Evolutionary conservation across 495 filamentous ascomycete species (phyloP), one percentile per base, ranked within the genome.

Genomic region (Haplographium delicatum): DNA sequence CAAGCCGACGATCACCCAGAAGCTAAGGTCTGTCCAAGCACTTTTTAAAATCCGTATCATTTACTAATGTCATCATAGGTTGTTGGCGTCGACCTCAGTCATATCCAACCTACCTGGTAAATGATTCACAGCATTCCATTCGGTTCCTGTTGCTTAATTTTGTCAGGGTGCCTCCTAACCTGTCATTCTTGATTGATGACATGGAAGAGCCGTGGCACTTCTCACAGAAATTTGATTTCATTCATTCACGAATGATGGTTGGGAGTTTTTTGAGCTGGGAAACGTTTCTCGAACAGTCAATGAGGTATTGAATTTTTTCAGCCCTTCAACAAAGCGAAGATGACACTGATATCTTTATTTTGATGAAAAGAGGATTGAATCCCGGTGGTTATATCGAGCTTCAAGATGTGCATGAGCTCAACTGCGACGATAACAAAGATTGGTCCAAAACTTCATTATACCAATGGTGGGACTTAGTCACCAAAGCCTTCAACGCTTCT

Each of bases 181-280:
- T 64, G 43, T 52, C 50, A 16, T 76, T 79, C 60, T 51, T 71
- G 38, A 65, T 76, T 48, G 71, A 74, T 57, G 73, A 79, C 51
- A 67, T 66, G 7, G 72, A 77, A 56, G 64, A 74, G 38, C 58
- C 66, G 0, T 79, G 75, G 75, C 47, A 66, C 3, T 77, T 65
- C 54, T 27, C 43, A 3, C 46, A 64, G 13, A 53, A 52, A 42
- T 78, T 77, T 52, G 72, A 77, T 60, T 72, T 65, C 54, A 65
- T 79, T 41, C 73, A 78, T 56, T 46, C 59, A 5, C 66, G 75
- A 9, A 44, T 64, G 27, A 61, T 76, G 57, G 55, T 59, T 15
- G 65, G 63, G 55, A 68, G 58, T 37, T 68, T 77, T 28, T 48
- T 47, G 0, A 64, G 72, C 58, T 70, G 65, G 64, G 59, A 54